phyloP scores from a whole-genome alignment of 2,329 filamentous ascomycete species.

The Xylariaceae sp. region DNA sequence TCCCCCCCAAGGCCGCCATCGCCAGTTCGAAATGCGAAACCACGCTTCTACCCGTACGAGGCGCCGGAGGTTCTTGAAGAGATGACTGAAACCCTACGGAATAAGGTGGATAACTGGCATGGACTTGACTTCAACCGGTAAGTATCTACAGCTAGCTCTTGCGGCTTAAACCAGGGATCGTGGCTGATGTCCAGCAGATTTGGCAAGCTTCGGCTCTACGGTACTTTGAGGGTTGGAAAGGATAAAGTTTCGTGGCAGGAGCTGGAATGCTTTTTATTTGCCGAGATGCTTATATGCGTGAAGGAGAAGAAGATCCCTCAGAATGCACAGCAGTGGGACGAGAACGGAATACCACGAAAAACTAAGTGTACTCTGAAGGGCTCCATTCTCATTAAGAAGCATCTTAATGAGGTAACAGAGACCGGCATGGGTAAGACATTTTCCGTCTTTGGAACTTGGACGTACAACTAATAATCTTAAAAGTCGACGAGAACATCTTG shows the following conservation, averaged over 20 bases:
- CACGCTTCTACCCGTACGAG: constrained; percentile 74
- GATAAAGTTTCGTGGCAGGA: constrained; percentile 98
- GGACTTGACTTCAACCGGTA: constrained; percentile 87
- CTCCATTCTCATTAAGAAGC: constrained; percentile 97
- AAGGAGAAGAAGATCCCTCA: constrained; percentile 85
- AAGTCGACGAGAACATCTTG: constrained; percentile 78
- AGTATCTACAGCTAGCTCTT: constrained; percentile 30
- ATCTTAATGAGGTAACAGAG: constrained; percentile 86
- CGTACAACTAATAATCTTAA: constrained; percentile 34
- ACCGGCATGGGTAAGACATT: constrained; percentile 55
- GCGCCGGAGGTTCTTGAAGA: constrained; percentile 78
- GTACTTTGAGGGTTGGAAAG: constrained; percentile 90
- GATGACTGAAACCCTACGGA: constrained; percentile 82
- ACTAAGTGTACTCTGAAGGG: constrained; percentile 89
- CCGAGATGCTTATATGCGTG: constrained; percentile 98
- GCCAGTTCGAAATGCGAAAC: constrained; percentile 58
- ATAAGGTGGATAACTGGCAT: constrained; percentile 98
- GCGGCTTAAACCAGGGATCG: background rate
- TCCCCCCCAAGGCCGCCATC: constrained; percentile 62
- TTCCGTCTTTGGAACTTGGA: constrained; percentile 33
- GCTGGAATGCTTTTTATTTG: constrained; percentile 94
- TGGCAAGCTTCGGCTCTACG: constrained; percentile 88
- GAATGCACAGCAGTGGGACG: constrained; percentile 69
- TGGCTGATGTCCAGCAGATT: constrained; percentile 63
- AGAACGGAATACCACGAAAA: constrained; percentile 63